Evolutionary conservation across 1,284 basidiomycete genomes (phyloP), one percentile per base, ranked within the genome.

Genomic region (Macrocybe sp.): DNA sequence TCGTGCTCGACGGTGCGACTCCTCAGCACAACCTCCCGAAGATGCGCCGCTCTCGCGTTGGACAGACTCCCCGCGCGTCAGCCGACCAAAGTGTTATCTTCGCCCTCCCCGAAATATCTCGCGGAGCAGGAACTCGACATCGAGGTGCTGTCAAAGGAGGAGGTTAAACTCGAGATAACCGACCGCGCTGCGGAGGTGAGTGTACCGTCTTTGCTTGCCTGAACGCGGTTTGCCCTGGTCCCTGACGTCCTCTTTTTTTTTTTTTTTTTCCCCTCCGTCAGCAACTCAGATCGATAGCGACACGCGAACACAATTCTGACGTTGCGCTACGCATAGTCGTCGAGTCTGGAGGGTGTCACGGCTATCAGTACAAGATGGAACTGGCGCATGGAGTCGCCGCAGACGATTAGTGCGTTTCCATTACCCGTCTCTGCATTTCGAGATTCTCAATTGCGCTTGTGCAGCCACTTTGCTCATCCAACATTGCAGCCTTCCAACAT

Each of bases 261-360:
- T 4, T 22, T 22, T 22, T 22, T 22, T 22, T 22, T 22, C 4
- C 4, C 4, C 22, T 4, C 3, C 22, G 22, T 22, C 52, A 91
- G 88, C 86, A 87, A 83, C 69, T 92, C 2, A 70, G 73, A 43
- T 62, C 67, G 41, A 83, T 92, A 51, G 69, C 84, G 6, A 55
- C 71, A 34, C 71, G 79, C 10, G 76, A 87, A 56, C 69, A 74
- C 6, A 77, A 86, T 55, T 64, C 79, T 0, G 58, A 76, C 30
- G 75, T 87, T 14, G 85, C 82, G 1, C 70, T 95, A 10, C 74
- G 91, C 51, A 75, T 96, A 57, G 70, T 81, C 0, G 89, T 96
- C 22, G 91, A 94, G 61, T 90, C 87, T 3, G 92, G 92, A 11
- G 93, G 92, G 34, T 95, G 92, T 59, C 92, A 96, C 58, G 92